These are phyloP conservation scores for Xylariales sp. DNA, from an alignment of 2,329 filamentous ascomycete species.

Conservation along the genomic window DNA sequence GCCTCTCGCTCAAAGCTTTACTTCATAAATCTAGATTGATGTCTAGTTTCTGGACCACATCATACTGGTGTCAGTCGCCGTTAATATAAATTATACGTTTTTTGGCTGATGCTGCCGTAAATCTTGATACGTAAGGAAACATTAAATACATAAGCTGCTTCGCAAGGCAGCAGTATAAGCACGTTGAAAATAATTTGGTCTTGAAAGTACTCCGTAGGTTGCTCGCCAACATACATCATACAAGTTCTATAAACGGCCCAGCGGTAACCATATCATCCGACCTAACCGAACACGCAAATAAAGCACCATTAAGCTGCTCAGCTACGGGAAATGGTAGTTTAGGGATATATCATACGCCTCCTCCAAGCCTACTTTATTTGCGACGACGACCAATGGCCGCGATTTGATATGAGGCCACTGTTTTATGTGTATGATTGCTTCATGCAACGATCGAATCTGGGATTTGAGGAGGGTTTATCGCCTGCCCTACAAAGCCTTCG, in stretches of 20 bases:
- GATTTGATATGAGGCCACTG: not conserved
- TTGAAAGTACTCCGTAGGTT: too few species aligned
- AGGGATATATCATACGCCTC: not conserved
- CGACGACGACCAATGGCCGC: conserved; percentile 8
- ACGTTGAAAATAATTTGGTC: too few species aligned
- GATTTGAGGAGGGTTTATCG: conserved; percentile 1
- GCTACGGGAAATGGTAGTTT: not conserved
- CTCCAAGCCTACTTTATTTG: conserved; percentile 6
- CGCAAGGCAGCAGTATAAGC: too few species aligned
- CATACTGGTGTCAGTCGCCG: too few species aligned
- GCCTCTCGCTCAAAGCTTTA: too few species aligned
- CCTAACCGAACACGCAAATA: not conserved
- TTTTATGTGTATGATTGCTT: conserved; percentile 3
- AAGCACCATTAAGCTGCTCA: not conserved
- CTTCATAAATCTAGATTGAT: too few species aligned
- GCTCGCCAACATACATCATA: not conserved
- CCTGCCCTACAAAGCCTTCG: not conserved
- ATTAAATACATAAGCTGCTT: too few species aligned
- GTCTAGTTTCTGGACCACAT: too few species aligned
- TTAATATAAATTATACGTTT: too few species aligned
- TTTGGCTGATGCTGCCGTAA: too few species aligned
- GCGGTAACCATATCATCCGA: not conserved
- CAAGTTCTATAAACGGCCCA: conserved; percentile 4
- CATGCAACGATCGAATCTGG: not conserved
- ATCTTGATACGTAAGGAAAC: too few species aligned